Conservation (phyloP, 352 stramenopile genomes). For the Phytophthora hybrid region DNA sequence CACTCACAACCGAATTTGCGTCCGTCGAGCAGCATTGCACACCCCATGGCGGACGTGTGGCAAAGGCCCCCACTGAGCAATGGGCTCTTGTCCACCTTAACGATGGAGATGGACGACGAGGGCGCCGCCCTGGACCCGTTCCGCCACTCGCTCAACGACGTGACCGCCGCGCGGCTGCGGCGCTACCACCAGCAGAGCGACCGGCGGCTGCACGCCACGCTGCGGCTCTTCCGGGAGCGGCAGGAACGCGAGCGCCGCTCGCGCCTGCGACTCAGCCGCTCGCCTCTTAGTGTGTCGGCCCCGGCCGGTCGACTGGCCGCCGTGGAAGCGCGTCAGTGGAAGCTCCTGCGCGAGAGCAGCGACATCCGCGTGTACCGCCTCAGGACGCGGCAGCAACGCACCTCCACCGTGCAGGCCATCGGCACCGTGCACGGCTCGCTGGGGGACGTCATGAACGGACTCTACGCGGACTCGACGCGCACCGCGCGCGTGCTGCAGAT, state of each 20-base stretch:
- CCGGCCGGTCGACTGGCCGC: background rate
- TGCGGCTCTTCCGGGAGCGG: conserved; percentile 56
- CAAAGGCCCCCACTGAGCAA: conserved; percentile 29
- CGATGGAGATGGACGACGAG: conserved; percentile 51
- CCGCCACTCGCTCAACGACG: conserved; percentile 41
- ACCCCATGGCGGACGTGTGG: conserved; percentile 27
- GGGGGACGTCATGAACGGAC: conserved; percentile 76
- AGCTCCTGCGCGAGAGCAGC: conserved; percentile 66
- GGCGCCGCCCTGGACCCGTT: conserved; percentile 7
- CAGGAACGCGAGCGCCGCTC: conserved; percentile 49
- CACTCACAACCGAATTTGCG: conserved; percentile 39
- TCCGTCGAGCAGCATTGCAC: background rate
- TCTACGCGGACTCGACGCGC: conserved; percentile 81
- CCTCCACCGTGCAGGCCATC: conserved; percentile 62
- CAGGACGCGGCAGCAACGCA: conserved; percentile 50
- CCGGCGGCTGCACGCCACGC: conserved; percentile 48
- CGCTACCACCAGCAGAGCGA: conserved; percentile 62
- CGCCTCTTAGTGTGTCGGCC: conserved; percentile 16
- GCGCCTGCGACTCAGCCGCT: conserved; percentile 19
- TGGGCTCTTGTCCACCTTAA: conserved; percentile 41
- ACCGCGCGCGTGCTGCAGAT: conserved; percentile 69
- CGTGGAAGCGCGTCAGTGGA: conserved; percentile 56
- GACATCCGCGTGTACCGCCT: conserved; percentile 72
- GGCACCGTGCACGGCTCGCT: conserved; percentile 72
- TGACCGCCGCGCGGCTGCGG: conserved; percentile 51